Percentiles rank a stretch among this genome's conserved stretches.
phyloP scores from a whole-genome alignment of 2,329 filamentous ascomycete genomes.

The Massarina eburnea region DNA sequence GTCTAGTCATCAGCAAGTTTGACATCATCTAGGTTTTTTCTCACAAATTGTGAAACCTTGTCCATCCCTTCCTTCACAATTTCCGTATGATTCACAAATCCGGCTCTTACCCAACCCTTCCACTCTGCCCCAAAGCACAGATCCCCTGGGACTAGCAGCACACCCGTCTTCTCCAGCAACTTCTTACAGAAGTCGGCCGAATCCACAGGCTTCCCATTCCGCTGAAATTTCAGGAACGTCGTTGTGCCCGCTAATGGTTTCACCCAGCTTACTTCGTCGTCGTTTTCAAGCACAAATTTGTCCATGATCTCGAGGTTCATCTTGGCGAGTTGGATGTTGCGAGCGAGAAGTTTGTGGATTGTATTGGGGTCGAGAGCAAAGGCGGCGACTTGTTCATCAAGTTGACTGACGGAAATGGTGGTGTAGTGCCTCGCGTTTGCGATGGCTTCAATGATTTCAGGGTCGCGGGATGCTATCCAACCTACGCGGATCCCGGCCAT shows the following conservation, averaged over 20 bases:
- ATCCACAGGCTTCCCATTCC: conserved; percentile 64
- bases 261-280: conserved; percentile 67
- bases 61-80: conserved; percentile 68
- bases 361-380: conserved; percentile 70
- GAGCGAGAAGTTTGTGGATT: conserved; percentile 62
- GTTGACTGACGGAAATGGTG: conserved; percentile 79
- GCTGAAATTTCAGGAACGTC: conserved; percentile 71
- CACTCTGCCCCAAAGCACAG: conserved; percentile 73
- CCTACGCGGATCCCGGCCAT: conserved; percentile 80
- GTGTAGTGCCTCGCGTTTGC: conserved; percentile 76
- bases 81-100: conserved; percentile 72
- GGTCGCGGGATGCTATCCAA: conserved; percentile 74
- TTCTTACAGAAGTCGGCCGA: conserved; percentile 72
- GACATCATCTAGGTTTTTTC: conserved; percentile 58
- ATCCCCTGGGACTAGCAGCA: conserved; percentile 73
- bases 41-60: conserved; percentile 56
- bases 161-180: conserved; percentile 68
- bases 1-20: conserved; percentile 42
- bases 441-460: conserved; percentile 63
- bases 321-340: conserved; percentile 68
- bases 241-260: conserved; percentile 79
- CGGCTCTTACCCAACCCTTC: conserved; percentile 73
- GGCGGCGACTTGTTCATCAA: conserved; percentile 77
- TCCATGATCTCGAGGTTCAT: conserved; percentile 68
- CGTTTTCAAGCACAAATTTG: conserved; percentile 66